Evolutionary conservation across 495 filamentous ascomycete genomes (phyloP).

Genomic region (Tetracladium marchalianum): DNA sequence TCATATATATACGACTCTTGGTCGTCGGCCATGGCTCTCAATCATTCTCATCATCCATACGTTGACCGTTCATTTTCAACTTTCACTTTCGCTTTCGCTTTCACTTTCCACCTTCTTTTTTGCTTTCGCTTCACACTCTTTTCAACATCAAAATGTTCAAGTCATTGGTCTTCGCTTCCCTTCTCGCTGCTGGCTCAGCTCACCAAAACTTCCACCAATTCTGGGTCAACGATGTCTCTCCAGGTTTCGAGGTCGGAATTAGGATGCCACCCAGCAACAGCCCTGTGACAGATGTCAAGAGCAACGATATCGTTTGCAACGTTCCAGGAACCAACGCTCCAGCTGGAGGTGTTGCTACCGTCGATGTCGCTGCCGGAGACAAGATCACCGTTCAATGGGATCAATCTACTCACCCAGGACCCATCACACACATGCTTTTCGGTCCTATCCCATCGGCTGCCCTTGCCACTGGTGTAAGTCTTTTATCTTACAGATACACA

Average conservation of each 20-base stretch:
- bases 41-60: too few species aligned
- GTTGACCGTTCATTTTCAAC: too few species aligned
- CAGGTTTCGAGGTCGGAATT: constrained; percentile 28
- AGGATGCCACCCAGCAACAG: constrained; percentile 28
- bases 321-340: constrained; percentile 25
- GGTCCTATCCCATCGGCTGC: constrained; percentile 24
- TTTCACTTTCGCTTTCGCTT: background rate
- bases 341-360: constrained; percentile 19
- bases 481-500: too few species aligned
- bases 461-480: constrained; percentile 15
- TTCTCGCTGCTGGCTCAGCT: constrained; percentile 20
- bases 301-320: constrained; percentile 26
- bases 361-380: constrained; percentile 23
- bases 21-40: too few species aligned
- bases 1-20: too few species aligned
- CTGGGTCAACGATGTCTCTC: constrained; percentile 26
- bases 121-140: constrained; percentile 16
- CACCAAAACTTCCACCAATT: constrained; percentile 31
- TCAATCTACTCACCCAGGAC: constrained; percentile 24
- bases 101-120: constrained; percentile 17
- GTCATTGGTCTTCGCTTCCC: constrained; percentile 4
- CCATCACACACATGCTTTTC: constrained; percentile 28
- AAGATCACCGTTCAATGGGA: constrained; percentile 28
- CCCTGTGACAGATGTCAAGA: constrained; percentile 23
- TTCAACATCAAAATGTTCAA: constrained; percentile 10